Evolutionary conservation across 1,139 yeast species (phyloP), one percentile per base, ranked within the genome.

Genomic region (Taphrina deformans): DNA sequence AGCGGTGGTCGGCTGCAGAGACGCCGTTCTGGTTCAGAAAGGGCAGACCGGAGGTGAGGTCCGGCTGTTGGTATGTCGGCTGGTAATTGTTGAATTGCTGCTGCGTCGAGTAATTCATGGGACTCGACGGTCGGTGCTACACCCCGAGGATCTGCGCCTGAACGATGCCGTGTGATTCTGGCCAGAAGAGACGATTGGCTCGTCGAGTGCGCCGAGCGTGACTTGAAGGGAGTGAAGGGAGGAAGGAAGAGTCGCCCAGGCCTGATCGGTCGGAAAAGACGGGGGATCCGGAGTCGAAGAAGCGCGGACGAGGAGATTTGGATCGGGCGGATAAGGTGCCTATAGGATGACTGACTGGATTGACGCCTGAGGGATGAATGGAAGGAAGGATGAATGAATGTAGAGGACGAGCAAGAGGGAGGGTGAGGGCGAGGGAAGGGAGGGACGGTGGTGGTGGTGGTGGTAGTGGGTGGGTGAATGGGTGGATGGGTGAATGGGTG

Each of bases 31-130:
- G 38, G 12, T 59, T 59, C 14, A 59, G 56, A 50, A 26, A 59
- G 21, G 63, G 63, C 29, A 59, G 50, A 6, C 35, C 51, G 31
- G 50, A 45, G 12, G 51, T 3, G 35, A 53, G 48, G 24, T 59
- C 56, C 55, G 48, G 62, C 51, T 27, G 51, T 29, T 55, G 60
- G 26, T 46, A 59, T 38, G 56, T 31, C 14, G 55, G 63, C 18
- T 50, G 55, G 50, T 21, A 59, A 33, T 38, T 50, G 26, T 31
- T 50, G 29, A 27, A 59, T 23, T 59, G 63, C 35, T 59, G 63
- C 40, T 59, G 63, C 31, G 29, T 38, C 29, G 35, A n/a, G n/a
- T 38, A 53, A 38, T 53, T 40, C 58, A 53, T 53, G 41, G 27
- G n/a, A n/a, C n/a, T n/a, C 12, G 10, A 29, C 6, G 33, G 9